Base-by-base conservation (phyloP, 352 stramenopile species). In the Phytophthora pini region DNA sequence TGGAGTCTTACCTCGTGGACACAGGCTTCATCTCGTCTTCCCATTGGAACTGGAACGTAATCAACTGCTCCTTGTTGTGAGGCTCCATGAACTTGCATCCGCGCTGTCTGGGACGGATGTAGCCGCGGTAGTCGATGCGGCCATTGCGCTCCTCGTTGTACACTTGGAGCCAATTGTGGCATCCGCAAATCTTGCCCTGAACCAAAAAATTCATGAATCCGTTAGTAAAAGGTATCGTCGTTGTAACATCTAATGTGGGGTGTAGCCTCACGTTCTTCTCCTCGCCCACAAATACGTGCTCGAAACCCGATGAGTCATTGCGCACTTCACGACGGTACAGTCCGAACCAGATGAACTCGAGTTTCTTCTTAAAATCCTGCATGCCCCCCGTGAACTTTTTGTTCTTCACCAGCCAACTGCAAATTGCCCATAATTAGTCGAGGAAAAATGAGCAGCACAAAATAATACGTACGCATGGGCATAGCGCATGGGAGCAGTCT, bases 121-220 rank as follows among this genome's bases (percentile, higher is more conserved):
- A 98, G 8, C 95, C 96, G 34, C 84, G 80, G 76, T 99, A 99
- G 80, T 99, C 87, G 34, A 99, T 74, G 32, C 84, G 84, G 5
- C 94, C 93, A 12, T 84, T 83, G 69, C 95, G 91, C 76, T 99
- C 96, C 68, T 98, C 93, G 31, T 97, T 87, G 76, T 98, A 99
- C 38, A 99, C 94, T 62, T 98, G 92, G 55, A 99, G 92, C 96
- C 96, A 99, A 77, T 99, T 99, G 80, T 99, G 96, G 73, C 98
- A 98, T 11, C 95, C 95, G 13, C 72, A 89, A 43, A 98, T 85
- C 66, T 98, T 87, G 50, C 75, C 88, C 89, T 93, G 31, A 36
- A 41, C 20, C 56, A 39, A n/a, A 17, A 17, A 39, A 29, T 27
- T 43, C 20, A 5, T 39, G 10, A 51, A 51, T 13, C 1, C n/a